Evolutionary conservation across 768 basidiomycete species (phyloP), one percentile per base, ranked within the genome.

Genomic region (Rhodocollybia butyracea): DNA sequence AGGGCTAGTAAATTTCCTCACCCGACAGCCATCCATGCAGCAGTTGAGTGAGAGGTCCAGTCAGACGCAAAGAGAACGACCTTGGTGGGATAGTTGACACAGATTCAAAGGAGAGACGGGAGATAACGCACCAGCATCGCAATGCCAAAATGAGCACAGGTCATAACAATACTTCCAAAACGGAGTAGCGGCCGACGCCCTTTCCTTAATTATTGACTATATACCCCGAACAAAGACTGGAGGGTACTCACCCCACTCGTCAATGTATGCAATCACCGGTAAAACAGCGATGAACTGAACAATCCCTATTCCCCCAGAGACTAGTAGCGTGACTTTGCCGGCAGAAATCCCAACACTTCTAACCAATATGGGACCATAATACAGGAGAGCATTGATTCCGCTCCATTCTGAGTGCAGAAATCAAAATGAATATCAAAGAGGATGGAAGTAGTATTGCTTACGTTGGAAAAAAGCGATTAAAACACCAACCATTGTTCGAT

Each of bases 391-490:
- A 63, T 92, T 93, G 59, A 92, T 93, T 2, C 91, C 91, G 56
- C 84, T 86, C 91, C 91, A 92, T 71, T 92, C 89, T 92, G 61
- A 17, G 13, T 39, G 22, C 1, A 29, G 38, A 41, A n/a, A 46
- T 17, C 19, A 31, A 50, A 30, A 15, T 24, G 10, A 54, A 15
- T 19, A 4, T 27, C 30, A 34, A 39, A 26, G 57, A 22, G 51
- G 53, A 17, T 48, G 36, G n/a, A 30, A 38, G 6, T 45, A 42
- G 22, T 2, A 45, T 26, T 17, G 69, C 84, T 38, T 60, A 89
- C 90, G 91, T 69, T 93, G 91, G 61, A 91, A 92, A 50, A 89
- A 82, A 86, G 91, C 90, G 60, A 91, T 80, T 63, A 84, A 68
- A 7, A 89, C 73, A 2, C 88, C 89, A 36, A 91, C 80, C 64